These are phyloP conservation scores for Ophiostoma australiae DNA, from an alignment of 2,329 filamentous ascomycete species.

Conservation along the genomic window DNA sequence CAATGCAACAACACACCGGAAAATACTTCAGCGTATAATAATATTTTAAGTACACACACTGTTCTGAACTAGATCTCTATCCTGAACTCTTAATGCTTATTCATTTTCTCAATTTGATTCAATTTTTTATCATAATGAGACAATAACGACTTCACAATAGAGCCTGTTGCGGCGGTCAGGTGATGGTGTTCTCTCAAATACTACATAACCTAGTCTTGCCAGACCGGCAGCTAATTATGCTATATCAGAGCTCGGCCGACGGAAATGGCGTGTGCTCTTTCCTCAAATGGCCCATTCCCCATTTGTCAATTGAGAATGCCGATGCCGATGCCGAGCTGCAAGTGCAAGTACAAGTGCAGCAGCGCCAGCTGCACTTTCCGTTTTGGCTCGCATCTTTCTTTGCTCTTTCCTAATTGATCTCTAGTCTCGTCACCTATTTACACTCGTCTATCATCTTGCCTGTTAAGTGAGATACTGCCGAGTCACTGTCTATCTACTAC, in stretches of 20 bases:
- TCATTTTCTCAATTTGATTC: too few species aligned
- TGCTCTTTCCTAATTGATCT: constrained; percentile 12
- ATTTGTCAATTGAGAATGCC: background rate
- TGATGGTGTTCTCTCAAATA: background rate
- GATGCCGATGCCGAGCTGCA: background rate
- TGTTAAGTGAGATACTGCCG: background rate
- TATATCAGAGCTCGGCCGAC: background rate
- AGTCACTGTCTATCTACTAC: background rate
- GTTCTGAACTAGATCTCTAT: too few species aligned
- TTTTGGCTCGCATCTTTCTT: constrained; percentile 7
- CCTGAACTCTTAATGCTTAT: too few species aligned
- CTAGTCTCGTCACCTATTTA: background rate
- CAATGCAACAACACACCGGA: too few species aligned
- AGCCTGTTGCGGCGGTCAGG: background rate
- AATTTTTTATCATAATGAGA: too few species aligned
- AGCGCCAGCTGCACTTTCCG: background rate
- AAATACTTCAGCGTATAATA: too few species aligned
- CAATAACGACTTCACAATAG: background rate
- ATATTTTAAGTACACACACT: too few species aligned
- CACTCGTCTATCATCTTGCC: background rate
- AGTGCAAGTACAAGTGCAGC: too few species aligned
- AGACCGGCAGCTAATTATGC: background rate
- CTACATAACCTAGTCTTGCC: background rate
- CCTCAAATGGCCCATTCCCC: background rate
- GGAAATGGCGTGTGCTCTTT: background rate